Evolutionary conservation across 73 alveolate genomes (phyloP).

Genomic region (Durusdinium trenchii): DNA sequence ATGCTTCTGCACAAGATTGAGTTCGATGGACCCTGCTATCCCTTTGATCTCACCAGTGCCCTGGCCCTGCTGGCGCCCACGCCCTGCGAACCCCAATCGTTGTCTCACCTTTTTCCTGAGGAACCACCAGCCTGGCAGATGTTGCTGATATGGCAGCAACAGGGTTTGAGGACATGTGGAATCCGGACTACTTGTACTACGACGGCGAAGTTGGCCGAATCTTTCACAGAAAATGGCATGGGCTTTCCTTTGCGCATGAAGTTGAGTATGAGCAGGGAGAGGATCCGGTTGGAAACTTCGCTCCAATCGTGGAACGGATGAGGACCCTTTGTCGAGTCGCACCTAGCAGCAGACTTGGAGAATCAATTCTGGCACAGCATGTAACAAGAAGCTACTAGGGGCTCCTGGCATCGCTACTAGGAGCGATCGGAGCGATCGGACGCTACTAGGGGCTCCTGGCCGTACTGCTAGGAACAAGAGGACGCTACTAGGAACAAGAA

Average conservation of each 20-base stretch:
- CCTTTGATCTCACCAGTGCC: slow-evolving; percentile 87
- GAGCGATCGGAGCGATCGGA: no score
- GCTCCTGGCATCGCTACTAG: no score
- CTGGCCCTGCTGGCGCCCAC: not conserved
- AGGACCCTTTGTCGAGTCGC: slow-evolving; percentile 22
- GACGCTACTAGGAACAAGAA: no score
- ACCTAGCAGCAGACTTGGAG: no score
- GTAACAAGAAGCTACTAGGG: no score
- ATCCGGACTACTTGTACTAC: slow-evolving; percentile 53
- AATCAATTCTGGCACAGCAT: not conserved
- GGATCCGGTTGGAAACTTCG: slow-evolving; percentile 67
- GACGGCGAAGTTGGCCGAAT: slow-evolving; percentile 65
- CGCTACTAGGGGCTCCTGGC: no score
- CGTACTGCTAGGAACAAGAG: no score
- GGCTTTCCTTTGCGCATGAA: slow-evolving; percentile 91
- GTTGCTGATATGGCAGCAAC: slow-evolving; percentile 83
- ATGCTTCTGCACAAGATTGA: slow-evolving; percentile 94
- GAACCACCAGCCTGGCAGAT: slow-evolving; percentile 69
- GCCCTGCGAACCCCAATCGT: not conserved
- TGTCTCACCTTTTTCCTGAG: not conserved
- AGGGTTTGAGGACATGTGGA: slow-evolving; percentile 69
- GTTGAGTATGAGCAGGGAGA: slow-evolving; percentile 94
- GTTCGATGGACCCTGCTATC: slow-evolving; percentile 92
- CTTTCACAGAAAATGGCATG: slow-evolving; percentile 59
- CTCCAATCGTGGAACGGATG: slow-evolving; percentile 54